These are phyloP conservation scores for Pyrenophora seminiperda DNA, from an alignment of 2,329 filamentous ascomycete species.

Conservation along the genomic window DNA sequence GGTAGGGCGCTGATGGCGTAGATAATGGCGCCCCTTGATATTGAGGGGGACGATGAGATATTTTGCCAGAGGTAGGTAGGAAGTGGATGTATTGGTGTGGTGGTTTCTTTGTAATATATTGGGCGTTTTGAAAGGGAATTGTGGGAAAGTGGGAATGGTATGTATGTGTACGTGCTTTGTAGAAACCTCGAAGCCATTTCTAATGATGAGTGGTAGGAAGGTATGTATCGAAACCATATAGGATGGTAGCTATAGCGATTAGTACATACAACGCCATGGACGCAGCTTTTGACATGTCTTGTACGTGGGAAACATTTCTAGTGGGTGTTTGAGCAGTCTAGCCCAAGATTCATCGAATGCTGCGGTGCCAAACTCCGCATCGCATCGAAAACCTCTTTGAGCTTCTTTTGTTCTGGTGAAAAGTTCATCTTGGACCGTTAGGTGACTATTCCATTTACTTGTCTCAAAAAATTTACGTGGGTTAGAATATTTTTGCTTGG, in stretches of 20 bases:
- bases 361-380: constrained; percentile 27
- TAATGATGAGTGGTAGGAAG: constrained; percentile 53
- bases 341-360: constrained; percentile 37
- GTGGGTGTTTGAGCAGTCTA: constrained; percentile 32
- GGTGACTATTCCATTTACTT: too few relatives aligned
- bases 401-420: constrained; percentile 25
- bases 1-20: constrained; percentile 46
- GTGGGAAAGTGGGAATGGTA: constrained; percentile 10
- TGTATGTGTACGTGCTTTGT: constrained; percentile 46
- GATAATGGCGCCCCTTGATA: constrained; percentile 45
- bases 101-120: too few relatives aligned
- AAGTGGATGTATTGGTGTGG: too few relatives aligned
- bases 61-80: too few relatives aligned
- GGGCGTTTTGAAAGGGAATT: constrained; percentile 51
- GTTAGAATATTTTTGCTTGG: too few relatives aligned
- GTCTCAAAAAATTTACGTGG: too few relatives aligned
- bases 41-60: constrained; percentile 53
- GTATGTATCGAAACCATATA: constrained; percentile 49
- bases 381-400: constrained; percentile 32
- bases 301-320: constrained; percentile 43
- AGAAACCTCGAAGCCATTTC: constrained; percentile 48
- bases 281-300: too few relatives aligned
- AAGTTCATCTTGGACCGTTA: constrained; percentile 21
- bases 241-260: constrained; percentile 48
- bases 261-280: constrained; percentile 47